Percentiles rank a stretch among this genome's conserved stretches.
Conservation (phyloP, 768 basidiomycete species). For the Boletus reticuloceps region DNA sequence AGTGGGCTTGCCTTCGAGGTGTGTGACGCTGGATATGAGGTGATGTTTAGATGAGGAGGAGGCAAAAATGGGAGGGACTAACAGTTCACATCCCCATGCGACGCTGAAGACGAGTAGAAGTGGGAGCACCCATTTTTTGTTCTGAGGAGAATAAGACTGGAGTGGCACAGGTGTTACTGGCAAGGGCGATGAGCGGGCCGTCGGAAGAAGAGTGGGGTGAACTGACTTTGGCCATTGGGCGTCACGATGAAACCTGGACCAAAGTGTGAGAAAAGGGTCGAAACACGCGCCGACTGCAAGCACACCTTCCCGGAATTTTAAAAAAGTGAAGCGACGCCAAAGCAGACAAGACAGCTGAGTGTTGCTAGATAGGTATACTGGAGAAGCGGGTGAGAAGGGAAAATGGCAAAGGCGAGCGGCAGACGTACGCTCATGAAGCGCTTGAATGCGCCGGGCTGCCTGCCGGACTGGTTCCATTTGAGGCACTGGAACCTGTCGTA, state of each 20-base stretch:
- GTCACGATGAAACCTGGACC: slow-evolving; percentile 15
- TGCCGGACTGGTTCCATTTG: slow-evolving; percentile 62
- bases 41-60: background rate
- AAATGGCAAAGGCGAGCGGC: background rate
- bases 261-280: background rate
- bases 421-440: slow-evolving; percentile 83
- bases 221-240: slow-evolving; percentile 11
- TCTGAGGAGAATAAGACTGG: slow-evolving; percentile 42
- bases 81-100: slow-evolving; percentile 81
- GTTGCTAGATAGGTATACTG: slow-evolving; percentile 81
- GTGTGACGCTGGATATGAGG: slow-evolving; percentile 54
- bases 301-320: slow-evolving; percentile 76
- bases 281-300: background rate
- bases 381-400: slow-evolving; percentile 12
- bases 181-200: slow-evolving; percentile 2
- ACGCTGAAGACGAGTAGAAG: slow-evolving; percentile 68
- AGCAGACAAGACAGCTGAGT: slow-evolving; percentile 63
- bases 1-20: slow-evolving; percentile 63
- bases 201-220: background rate
- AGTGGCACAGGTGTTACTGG: slow-evolving; percentile 60
- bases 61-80: slow-evolving; percentile 1
- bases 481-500: slow-evolving; percentile 78
- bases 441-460: slow-evolving; percentile 83
- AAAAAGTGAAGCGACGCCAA: slow-evolving; percentile 56
- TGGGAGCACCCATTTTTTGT: slow-evolving; percentile 59